Evolutionary conservation across 108 stramenopile genomes (phyloP).

Genomic region (Cyclostephanos tholiformis): DNA sequence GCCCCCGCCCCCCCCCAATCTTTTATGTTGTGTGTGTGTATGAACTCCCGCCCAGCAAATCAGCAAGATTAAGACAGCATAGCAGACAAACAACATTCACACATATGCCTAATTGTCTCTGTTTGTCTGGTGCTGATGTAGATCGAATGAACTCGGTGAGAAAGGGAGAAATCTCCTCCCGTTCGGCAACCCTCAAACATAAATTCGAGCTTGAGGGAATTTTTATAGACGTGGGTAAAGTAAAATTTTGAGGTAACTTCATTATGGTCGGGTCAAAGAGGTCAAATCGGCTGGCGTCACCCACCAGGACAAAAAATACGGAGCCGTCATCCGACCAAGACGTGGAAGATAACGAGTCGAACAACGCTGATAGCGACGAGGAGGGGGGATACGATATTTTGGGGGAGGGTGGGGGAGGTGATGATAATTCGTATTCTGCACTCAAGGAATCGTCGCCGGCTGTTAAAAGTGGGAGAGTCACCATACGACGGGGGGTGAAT

Average conservation of each 20-base stretch:
- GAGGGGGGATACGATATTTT: background rate
- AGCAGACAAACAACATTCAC: too few species aligned
- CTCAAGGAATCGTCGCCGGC: background rate
- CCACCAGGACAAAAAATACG: background rate
- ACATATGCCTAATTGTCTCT: too few species aligned
- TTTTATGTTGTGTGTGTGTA: too few species aligned
- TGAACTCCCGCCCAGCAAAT: too few species aligned
- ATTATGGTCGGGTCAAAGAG: conserved; percentile 3
- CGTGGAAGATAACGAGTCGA: background rate
- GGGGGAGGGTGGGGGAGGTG: background rate
- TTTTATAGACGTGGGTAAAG: background rate
- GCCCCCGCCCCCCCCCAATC: too few species aligned
- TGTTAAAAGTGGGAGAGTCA: background rate
- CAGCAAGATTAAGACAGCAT: too few species aligned
- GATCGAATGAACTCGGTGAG: background rate
- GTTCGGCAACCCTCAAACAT: background rate
- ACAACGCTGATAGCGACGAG: background rate
- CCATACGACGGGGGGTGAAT: conserved; percentile 3
- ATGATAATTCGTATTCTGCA: background rate
- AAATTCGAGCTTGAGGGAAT: background rate
- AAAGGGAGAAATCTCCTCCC: background rate
- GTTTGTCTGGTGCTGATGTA: background rate
- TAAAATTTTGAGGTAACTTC: background rate
- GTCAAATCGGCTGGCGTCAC: background rate
- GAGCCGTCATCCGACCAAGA: conserved; percentile 2